Conservation (phyloP, 1,139 yeast genomes). For the Arxiozyma heterogenica region DNA sequence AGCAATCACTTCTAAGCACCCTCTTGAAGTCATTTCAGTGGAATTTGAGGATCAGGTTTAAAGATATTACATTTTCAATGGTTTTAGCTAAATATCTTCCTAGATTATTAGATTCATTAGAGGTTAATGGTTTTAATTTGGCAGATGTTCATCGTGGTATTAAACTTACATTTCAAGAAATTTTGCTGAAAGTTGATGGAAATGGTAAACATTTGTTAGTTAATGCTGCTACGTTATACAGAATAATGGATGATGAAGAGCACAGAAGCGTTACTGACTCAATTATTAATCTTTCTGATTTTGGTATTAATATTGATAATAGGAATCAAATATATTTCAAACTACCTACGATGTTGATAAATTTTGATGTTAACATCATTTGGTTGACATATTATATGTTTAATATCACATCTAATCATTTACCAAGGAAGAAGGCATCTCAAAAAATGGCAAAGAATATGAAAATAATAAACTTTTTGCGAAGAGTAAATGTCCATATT, state of each 20-base stretch:
- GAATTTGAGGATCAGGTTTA: slow-evolving; percentile 20
- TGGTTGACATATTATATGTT: slow-evolving; percentile 22
- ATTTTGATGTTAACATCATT: slow-evolving; percentile 23
- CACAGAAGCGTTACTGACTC: slow-evolving; percentile 10
- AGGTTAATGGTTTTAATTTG: slow-evolving; percentile 14
- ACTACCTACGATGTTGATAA: slow-evolving; percentile 16
- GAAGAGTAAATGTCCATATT: slow-evolving; percentile 9
- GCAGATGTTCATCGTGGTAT: slow-evolving; percentile 21
- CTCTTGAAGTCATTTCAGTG: slow-evolving; percentile 10
- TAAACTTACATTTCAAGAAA: slow-evolving; percentile 16
- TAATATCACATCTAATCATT: slow-evolving; percentile 1
- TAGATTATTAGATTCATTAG: slow-evolving; percentile 19
- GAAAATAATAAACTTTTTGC: not conserved
- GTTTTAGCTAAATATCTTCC: slow-evolving; percentile 19
- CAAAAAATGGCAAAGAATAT: not conserved
- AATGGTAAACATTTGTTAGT: slow-evolving; percentile 11
- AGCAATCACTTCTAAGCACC: not conserved
- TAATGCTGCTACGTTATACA: slow-evolving; percentile 12
- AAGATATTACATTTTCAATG: slow-evolving; percentile 20
- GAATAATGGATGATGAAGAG: slow-evolving; percentile 17
- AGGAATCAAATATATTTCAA: slow-evolving; percentile 3
- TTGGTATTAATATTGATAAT: slow-evolving; percentile 5
- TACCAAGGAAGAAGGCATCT: not conserved
- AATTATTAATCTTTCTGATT: slow-evolving; percentile 13
- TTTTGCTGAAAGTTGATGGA: slow-evolving; percentile 9